Percentiles rank a stretch among this genome's conserved stretches.
Conservation (phyloP, 371 early-diverging fungal genomes). For the Syncephalastrum monosporum region DNA sequence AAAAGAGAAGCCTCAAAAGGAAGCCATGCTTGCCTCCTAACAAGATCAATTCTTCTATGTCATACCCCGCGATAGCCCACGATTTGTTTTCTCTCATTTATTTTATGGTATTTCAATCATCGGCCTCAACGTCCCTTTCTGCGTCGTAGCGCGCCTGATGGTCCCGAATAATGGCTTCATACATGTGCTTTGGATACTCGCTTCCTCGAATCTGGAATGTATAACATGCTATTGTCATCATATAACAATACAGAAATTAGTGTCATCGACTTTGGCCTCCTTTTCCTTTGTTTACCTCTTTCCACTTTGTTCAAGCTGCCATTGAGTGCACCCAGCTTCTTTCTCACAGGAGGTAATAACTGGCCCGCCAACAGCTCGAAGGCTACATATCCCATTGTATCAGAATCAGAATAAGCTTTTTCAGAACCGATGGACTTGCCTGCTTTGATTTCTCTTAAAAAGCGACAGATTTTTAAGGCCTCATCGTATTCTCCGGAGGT, state of each 20-base stretch:
- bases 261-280: neutral
- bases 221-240: slow-evolving; percentile 28
- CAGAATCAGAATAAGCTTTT: too few species aligned
- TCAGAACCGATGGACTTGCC: slow-evolving; percentile 13
- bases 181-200: slow-evolving; percentile 43
- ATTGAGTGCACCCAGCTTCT: slow-evolving; percentile 33
- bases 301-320: slow-evolving; percentile 37
- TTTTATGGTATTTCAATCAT: neutral
- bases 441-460: slow-evolving; percentile 46
- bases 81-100: too few species aligned
- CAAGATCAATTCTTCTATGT: too few species aligned
- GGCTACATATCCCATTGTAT: slow-evolving; percentile 14
- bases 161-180: slow-evolving; percentile 33
- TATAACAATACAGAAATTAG: neutral
- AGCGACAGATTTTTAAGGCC: slow-evolving; percentile 45
- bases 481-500: slow-evolving; percentile 41
- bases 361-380: slow-evolving; percentile 32
- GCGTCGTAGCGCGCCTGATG: slow-evolving; percentile 32
- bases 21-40: too few species aligned
- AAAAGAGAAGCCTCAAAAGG: too few species aligned
- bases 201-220: slow-evolving; percentile 43
- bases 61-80: too few species aligned
- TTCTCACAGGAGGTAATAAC: slow-evolving; percentile 24
- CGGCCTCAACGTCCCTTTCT: slow-evolving; percentile 8
- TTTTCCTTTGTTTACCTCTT: slow-evolving; percentile 21